These are phyloP conservation scores for Torulaspora quercuum DNA, from an alignment of 805 yeast genomes.

Conservation along the genomic window DNA sequence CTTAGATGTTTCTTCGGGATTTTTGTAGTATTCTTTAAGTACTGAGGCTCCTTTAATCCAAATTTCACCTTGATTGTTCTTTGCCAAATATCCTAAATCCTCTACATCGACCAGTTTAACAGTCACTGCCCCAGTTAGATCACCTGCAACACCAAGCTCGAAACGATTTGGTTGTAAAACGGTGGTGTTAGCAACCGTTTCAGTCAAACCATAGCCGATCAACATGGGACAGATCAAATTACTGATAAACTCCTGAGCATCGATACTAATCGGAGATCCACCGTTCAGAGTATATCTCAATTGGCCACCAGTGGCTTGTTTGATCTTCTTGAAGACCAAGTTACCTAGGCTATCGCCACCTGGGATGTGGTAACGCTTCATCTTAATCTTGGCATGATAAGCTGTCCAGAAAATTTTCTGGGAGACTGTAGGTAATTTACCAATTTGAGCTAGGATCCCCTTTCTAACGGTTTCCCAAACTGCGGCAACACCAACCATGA, in stretches of 20 bases:
- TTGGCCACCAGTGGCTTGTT: slow-evolving; percentile 92
- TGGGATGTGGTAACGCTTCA: slow-evolving; percentile 67
- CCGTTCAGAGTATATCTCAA: slow-evolving; percentile 75
- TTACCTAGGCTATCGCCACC: slow-evolving; percentile 61
- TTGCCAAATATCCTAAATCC: slow-evolving; percentile 88
- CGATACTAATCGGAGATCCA: slow-evolving; percentile 82
- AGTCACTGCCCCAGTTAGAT: slow-evolving; percentile 76
- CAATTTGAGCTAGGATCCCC: slow-evolving; percentile 78
- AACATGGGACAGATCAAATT: slow-evolving; percentile 80
- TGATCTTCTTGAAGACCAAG: slow-evolving; percentile 79
- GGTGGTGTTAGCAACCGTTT: slow-evolving; percentile 86
- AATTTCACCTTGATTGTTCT: slow-evolving; percentile 90
- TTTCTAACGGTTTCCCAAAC: slow-evolving; percentile 96
- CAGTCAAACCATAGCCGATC: slow-evolving; percentile 95
- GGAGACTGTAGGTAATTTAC: slow-evolving; percentile 56
- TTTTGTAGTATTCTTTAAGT: slow-evolving; percentile 73
- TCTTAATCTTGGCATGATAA: slow-evolving; percentile 63
- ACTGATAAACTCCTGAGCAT: slow-evolving; percentile 77
- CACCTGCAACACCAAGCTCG: slow-evolving; percentile 77
- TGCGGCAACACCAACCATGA: slow-evolving; percentile 98
- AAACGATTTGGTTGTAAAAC: slow-evolving; percentile 61
- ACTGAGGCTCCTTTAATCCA: slow-evolving; percentile 74
- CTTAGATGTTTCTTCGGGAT: slow-evolving; percentile 71
- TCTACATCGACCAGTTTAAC: slow-evolving; percentile 86
- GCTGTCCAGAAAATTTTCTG: slow-evolving; percentile 91